Base-by-base conservation (phyloP, 2,329 filamentous ascomycete genomes). In the Nemania serpens region DNA sequence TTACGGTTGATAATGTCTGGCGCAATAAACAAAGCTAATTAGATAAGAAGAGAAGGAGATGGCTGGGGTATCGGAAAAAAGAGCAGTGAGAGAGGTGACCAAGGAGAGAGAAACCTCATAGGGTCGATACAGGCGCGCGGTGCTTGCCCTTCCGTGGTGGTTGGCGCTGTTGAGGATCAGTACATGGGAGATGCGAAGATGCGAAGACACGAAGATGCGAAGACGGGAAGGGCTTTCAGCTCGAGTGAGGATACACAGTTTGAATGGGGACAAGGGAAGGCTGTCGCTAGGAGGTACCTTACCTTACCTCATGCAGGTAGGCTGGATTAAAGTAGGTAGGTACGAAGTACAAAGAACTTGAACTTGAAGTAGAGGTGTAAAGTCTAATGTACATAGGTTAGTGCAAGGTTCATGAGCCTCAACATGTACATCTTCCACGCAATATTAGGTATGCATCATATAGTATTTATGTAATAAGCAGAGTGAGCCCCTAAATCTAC, bases 231-330 rank as follows among this genome's bases (percentile, higher is more conserved):
- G 41, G 41, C 17, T n/a, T 43, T 43, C 17, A 17, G 18, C n/a
- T 43, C 7, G 51, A 54, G 51, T 18, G 42, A 48, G 36, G 46
- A 54, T 59, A 55, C 46, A 62, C 59, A 59, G 55, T 51, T 62
- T 59, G 33, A 45, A 39, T 51, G 20, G 18, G 33, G 25, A 29
- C 33, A 34, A 49, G 17, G 39, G 33, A 55, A 58, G 53, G 58
- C 58, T 57, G 43, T 33, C 17, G 41, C 41, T 20, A 43, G 43
- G 25, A 29, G 7, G 25, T 29, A 41, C 42, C 29, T 47, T 29
- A 41, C 42, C 29, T 47, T 37, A 29, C 33, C 47, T 13, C n/a
- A 50, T 56, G 54, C 37, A 29, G n/a, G n/a, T n/a, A n/a, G n/a
- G n/a, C n/a, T n/a, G n/a, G n/a, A n/a, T n/a, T n/a, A n/a, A n/a